Percentiles rank a stretch among this genome's conserved stretches.
These are phyloP conservation scores for Picochlorum sp. DNA, from an alignment of 139 green algal species.

Conservation along the genomic window DNA sequence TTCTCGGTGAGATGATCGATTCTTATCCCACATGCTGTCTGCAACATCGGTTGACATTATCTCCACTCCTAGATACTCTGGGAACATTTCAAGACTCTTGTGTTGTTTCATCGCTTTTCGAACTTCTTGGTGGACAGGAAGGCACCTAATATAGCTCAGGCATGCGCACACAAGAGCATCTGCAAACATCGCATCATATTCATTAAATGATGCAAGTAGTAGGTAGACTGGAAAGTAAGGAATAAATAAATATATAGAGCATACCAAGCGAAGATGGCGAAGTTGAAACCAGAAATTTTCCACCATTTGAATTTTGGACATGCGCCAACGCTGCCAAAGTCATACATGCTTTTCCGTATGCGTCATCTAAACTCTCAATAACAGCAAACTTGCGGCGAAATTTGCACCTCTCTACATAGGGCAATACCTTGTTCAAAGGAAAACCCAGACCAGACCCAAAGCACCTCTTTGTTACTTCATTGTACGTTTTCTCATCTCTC, in stretches of 20 bases:
- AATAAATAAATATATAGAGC: not conserved
- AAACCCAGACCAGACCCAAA: not conserved
- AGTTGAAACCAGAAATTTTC: not conserved
- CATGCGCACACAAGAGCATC: slow-evolving; percentile 13
- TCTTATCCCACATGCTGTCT: too few relatives aligned
- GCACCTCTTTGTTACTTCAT: not conserved
- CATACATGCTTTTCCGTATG: not conserved
- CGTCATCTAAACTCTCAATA: not conserved
- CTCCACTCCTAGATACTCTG: not conserved
- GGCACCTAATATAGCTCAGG: slow-evolving; percentile 8
- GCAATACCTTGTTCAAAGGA: not conserved
- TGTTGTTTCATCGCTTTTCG: not conserved
- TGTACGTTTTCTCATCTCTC: not conserved
- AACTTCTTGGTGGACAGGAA: slow-evolving; percentile 17
- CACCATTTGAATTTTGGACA: not conserved
- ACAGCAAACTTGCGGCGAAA: not conserved
- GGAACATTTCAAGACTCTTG: not conserved
- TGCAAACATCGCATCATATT: slow-evolving; percentile 2
- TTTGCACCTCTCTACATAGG: not conserved
- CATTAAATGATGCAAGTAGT: not conserved
- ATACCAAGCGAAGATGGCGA: not conserved
- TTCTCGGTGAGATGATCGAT: not conserved
- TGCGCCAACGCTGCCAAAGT: not conserved
- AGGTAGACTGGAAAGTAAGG: not conserved
- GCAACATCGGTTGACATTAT: not conserved